Conservation (phyloP, 202 grass and related monocot species). For the Carex arenaria region DNA sequence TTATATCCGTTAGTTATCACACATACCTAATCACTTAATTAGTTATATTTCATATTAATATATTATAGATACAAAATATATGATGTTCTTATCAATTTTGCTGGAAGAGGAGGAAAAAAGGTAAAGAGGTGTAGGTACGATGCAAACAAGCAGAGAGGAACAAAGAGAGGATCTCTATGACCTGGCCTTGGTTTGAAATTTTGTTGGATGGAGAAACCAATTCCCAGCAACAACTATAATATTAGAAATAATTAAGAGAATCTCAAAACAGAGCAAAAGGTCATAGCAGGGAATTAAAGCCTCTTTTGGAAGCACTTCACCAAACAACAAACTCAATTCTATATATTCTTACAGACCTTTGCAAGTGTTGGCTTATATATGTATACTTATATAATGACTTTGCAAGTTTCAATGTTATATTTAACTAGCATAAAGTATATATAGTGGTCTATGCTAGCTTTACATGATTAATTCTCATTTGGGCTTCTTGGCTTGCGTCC, state of each 20-base stretch:
- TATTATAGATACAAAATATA: background rate
- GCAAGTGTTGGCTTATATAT: background rate
- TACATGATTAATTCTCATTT: no score
- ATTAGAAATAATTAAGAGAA: background rate
- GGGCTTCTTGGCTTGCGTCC: no score
- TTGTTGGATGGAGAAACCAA: slow-evolving; percentile 2
- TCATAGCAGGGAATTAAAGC: background rate
- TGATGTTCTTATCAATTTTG: background rate
- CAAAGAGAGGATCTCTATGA: background rate
- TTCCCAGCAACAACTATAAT: background rate
- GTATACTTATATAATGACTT: no score
- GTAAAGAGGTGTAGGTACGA: background rate
- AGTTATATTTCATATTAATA: background rate
- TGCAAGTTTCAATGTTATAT: no score
- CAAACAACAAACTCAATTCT: background rate
- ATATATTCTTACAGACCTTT: background rate
- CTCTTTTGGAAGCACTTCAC: background rate
- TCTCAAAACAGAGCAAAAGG: background rate
- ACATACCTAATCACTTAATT: background rate
- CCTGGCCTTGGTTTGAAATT: background rate
- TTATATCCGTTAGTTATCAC: background rate
- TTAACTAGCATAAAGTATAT: no score
- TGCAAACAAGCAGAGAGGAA: slow-evolving; percentile 1
- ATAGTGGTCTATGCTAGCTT: no score
- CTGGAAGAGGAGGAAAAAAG: background rate